Evolutionary conservation across 1,139 yeast genomes (phyloP).

Genomic region (Yamadazyma sp.): DNA sequence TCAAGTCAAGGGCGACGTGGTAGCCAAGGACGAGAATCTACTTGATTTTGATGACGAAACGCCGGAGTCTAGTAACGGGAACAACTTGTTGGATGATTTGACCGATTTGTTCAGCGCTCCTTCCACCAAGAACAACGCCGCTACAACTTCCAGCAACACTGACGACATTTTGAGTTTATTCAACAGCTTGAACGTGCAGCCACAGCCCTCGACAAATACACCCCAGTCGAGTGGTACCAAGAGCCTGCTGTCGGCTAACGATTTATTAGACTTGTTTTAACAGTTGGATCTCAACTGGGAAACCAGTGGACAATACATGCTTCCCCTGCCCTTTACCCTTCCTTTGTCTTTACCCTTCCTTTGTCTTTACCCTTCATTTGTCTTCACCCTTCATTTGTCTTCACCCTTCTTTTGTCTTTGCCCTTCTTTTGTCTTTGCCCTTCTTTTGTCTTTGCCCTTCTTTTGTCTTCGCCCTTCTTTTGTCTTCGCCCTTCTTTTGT

Average conservation of each 20-base stretch:
- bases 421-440: too few species aligned
- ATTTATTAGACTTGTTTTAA: conserved; percentile 59
- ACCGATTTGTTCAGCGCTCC: conserved; percentile 55
- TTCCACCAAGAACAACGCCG: conserved; percentile 17
- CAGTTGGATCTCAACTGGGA: neutral
- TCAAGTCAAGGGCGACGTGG: conserved; percentile 76
- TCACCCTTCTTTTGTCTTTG: too few species aligned
- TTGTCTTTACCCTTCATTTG: too few species aligned
- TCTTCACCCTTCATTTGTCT: too few species aligned
- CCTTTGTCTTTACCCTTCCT: too few species aligned
- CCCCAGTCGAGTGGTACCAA: neutral
- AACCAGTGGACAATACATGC: neutral
- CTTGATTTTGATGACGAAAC: conserved; percentile 69
- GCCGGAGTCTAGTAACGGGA: conserved; percentile 14
- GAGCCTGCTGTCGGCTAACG: conserved; percentile 31
- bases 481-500: too few species aligned
- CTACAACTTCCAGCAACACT: conserved; percentile 22
- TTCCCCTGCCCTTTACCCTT: too few species aligned
- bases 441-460: too few species aligned
- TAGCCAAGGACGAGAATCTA: conserved; percentile 73
- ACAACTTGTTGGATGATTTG: conserved; percentile 58
- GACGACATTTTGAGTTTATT: conserved; percentile 48
- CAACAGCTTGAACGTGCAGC: conserved; percentile 20
- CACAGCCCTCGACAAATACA: conserved; percentile 9
- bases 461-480: too few species aligned